A percentile compares a stretch with the other conserved stretches of the same genome.
Evolutionary conservation across 1,284 basidiomycete species (phyloP).

Genomic region (Rhodotorula sp.): DNA sequence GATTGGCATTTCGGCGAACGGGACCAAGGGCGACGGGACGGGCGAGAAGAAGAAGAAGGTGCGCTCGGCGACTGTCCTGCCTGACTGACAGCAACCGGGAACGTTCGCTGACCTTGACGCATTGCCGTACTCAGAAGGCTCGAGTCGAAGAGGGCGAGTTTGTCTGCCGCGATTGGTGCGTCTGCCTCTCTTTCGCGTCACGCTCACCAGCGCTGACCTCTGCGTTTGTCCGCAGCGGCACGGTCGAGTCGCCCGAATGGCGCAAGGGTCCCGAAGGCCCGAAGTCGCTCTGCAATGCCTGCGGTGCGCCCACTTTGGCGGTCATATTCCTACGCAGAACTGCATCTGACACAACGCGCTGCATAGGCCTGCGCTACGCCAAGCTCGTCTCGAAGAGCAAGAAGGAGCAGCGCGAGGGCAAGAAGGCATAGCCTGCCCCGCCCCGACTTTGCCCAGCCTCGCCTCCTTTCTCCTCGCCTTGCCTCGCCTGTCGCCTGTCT

Average conservation of each 20-base stretch:
- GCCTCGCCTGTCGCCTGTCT: too few relatives aligned
- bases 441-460: too few relatives aligned
- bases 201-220: neutral
- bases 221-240: constrained; percentile 18
- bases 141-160: constrained; percentile 74
- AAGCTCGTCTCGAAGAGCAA: constrained; percentile 55
- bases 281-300: constrained; percentile 43
- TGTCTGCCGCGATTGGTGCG: constrained; percentile 36
- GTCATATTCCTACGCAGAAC: neutral
- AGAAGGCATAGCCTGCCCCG: too few relatives aligned
- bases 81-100: too few relatives aligned
- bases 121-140: constrained; percentile 56
- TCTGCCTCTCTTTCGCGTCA: too few relatives aligned
- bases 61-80: neutral
- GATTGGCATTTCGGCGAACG: constrained; percentile 42
- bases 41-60: constrained; percentile 46
- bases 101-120: constrained; percentile 56
- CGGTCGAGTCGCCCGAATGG: constrained; percentile 41
- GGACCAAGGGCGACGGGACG: constrained; percentile 31
- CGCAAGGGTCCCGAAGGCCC: constrained; percentile 50
- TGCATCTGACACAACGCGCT: neutral
- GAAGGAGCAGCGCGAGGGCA: constrained; percentile 21
- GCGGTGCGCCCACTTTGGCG: constrained; percentile 28
- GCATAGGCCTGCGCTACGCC: constrained; percentile 76
- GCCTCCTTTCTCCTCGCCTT: too few relatives aligned